Conservation (phyloP, 1,284 basidiomycete genomes). For the Blastosporella zonata region DNA sequence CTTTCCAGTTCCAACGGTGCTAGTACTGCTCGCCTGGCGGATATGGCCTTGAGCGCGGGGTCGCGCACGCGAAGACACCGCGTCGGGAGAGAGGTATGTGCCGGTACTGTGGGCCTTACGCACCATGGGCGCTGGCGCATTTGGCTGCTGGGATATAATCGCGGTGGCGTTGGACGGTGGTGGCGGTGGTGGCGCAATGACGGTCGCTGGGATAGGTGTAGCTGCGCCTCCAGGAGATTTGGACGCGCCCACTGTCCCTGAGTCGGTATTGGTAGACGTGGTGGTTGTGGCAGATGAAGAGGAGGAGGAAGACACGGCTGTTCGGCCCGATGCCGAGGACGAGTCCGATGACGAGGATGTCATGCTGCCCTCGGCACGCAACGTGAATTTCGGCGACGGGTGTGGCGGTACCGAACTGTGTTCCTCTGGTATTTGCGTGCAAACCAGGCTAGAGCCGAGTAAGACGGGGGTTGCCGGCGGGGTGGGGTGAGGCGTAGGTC, state of each 20-base stretch:
- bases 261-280: constrained; percentile 1
- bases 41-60: constrained; percentile 10
- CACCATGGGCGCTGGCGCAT: not conserved
- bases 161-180: not conserved
- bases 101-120: constrained; percentile 2
- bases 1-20: constrained; percentile 5
- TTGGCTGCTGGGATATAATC: no score
- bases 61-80: constrained; percentile 2
- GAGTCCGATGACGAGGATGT: constrained; percentile 13
- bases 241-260: not conserved
- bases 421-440: not conserved
- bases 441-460: not conserved
- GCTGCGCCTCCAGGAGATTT: not conserved
- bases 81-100: not conserved
- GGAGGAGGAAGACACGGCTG: constrained; percentile 6
- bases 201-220: not conserved
- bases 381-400: constrained; percentile 8
- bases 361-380: constrained; percentile 8
- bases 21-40: constrained; percentile 15
- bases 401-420: not conserved
- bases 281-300: not conserved
- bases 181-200: constrained; percentile 7
- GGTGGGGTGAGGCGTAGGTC: constrained; percentile 54
- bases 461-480: constrained; percentile 48
- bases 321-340: constrained; percentile 14